Percentiles rank a stretch among this genome's conserved stretches.
These are phyloP conservation scores for Pouteria glomerata DNA, from an alignment of 148 eudicot species.

Conservation along the genomic window DNA sequence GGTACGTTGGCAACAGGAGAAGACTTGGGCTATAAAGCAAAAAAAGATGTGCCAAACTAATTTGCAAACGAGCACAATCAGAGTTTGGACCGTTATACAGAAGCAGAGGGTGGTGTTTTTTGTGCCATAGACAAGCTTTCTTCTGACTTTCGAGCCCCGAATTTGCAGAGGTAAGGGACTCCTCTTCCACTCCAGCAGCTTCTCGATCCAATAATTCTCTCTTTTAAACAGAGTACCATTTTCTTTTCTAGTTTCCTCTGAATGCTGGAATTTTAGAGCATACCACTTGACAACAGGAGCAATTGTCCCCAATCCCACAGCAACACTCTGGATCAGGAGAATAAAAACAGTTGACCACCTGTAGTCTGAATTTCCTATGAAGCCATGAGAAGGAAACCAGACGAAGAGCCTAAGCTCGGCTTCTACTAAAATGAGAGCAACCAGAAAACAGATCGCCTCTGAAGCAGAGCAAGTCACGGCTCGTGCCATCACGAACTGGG, in stretches of 20 bases:
- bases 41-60: conserved; percentile 1
- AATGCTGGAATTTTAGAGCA: not conserved
- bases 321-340: conserved; percentile 12
- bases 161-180: conserved; percentile 1
- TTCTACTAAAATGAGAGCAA: conserved; percentile 9
- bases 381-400: not conserved
- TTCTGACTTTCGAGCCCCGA: not conserved
- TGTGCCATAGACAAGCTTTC: not conserved
- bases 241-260: not conserved
- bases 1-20: not conserved
- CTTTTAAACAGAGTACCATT: not conserved
- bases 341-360: conserved; percentile 16
- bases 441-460: conserved; percentile 6
- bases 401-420: not conserved
- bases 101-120: conserved; percentile 7
- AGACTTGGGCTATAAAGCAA: not conserved
- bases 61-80: conserved; percentile 18
- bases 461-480: conserved; percentile 14
- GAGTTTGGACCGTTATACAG: conserved; percentile 11
- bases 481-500: conserved; percentile 31
- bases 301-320: conserved; percentile 19
- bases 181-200: conserved; percentile 19
- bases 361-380: not conserved
- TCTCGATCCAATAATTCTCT: conserved; percentile 25
- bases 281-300: conserved; percentile 20